Base-by-base conservation (phyloP, 2,329 filamentous ascomycete genomes). In the Paraphaeosphaeria sporulosa region DNA sequence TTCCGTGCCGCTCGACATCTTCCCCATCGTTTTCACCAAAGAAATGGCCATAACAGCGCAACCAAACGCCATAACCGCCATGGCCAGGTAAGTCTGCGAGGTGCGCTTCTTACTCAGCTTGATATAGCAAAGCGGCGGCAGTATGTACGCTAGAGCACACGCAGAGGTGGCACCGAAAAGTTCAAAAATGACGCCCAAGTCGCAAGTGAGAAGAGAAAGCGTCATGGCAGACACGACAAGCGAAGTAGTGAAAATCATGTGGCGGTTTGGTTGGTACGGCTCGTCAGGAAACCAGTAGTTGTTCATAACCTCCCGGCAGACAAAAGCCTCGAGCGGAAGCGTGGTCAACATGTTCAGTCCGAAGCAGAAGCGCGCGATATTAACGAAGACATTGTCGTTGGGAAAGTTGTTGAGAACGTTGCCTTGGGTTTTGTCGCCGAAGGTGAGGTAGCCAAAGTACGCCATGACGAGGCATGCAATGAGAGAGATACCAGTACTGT, bases 341-440 rank as follows among this genome's bases (percentile, higher is more conserved):
- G 95, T 98, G 15, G 95, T 97, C 71, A 99, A 88, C 95, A 99
- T 99, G 84, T 99, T 99, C 67, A 99, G 86, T 1, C 95, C 95
- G 75, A 99, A 98, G 80, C 93, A 97, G 53, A 99, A 85, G 55
- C 95, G 90, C 23, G 95, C 95, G 60, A 99, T 85, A 79, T 97
- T 98, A 74, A 98, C 93, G 87, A 98, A 90, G 69, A 90, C 85
- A 79, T 97, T 98, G 79, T 96, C 89, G 21, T 89, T 84, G 1
- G 94, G 91, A 74, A 99, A 98, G 81, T 99, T 99, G 84, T 99
- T 99, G 71, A 99, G 88, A 55, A 99, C 93, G 77, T 99, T 99
- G 74, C 95, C 95, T 67, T 93, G 84, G 4, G 95, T 99, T 71
- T 89, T 88, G 79, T 94, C 92, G 64, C 95, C 94, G 73, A 99